phyloP scores from a whole-genome alignment of 2,329 filamentous ascomycete genomes.

The Cladorrhinum sp. region DNA sequence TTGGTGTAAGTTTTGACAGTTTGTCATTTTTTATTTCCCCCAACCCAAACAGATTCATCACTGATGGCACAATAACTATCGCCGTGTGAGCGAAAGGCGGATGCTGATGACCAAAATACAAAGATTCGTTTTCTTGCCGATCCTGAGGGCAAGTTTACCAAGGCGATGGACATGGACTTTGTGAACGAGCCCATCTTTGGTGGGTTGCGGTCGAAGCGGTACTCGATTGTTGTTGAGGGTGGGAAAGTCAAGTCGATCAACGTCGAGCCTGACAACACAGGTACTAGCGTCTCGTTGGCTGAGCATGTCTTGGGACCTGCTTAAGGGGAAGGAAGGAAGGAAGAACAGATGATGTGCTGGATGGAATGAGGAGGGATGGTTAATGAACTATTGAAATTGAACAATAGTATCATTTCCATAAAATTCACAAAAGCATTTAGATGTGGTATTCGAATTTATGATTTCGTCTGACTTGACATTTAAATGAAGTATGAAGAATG shows the following conservation, averaged over 20 bases:
- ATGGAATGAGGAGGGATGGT: too few relatives aligned
- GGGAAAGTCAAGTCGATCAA: constrained; percentile 79
- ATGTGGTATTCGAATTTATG: too few relatives aligned
- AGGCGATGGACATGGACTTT: constrained; percentile 78
- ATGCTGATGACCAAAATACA: background rate
- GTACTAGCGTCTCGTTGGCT: constrained; percentile 55
- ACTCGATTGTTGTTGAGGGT: constrained; percentile 77
- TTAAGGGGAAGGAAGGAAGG: too few relatives aligned
- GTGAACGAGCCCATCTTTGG: constrained; percentile 79
- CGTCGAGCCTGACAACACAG: constrained; percentile 86
- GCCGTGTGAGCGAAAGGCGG: background rate
- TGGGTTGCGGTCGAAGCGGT: constrained; percentile 78
- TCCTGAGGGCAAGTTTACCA: constrained; percentile 74
- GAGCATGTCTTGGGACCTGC: constrained; percentile 44
- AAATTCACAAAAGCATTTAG: too few relatives aligned
- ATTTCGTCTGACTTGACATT: too few relatives aligned
- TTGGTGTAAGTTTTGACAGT: constrained; percentile 60
- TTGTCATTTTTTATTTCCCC: background rate
- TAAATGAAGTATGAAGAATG: too few relatives aligned
- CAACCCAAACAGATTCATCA: too few relatives aligned
- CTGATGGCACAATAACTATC: too few relatives aligned
- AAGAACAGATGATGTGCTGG: too few relatives aligned
- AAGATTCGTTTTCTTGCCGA: constrained; percentile 89
- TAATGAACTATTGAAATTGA: too few relatives aligned
- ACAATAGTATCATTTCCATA: too few relatives aligned